phyloP scores from a whole-genome alignment of 2,329 filamentous ascomycete genomes.

The Colletotrichum tropicicola region DNA sequence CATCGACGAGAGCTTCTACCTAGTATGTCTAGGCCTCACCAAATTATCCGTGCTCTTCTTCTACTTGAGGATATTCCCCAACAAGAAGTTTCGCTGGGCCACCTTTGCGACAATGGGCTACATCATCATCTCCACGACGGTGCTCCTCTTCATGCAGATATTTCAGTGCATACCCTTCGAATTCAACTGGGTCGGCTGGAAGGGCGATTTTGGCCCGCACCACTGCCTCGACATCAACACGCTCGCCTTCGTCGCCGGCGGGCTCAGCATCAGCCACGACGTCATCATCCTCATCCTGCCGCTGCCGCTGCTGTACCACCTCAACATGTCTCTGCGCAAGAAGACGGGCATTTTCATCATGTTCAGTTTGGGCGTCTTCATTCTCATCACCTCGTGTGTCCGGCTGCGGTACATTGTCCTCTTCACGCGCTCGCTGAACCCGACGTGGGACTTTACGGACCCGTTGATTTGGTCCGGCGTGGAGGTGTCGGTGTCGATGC shows the following conservation, averaged over 20 bases:
- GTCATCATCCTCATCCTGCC: conserved; percentile 44
- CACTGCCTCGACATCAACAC: conserved; percentile 43
- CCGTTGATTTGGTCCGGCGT: conserved; percentile 53
- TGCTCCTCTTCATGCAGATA: conserved; percentile 43
- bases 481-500: conserved; percentile 51
- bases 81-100: conserved; percentile 37
- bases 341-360: conserved; percentile 42
- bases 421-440: conserved; percentile 45
- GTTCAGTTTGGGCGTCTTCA: conserved; percentile 48
- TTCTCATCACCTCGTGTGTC: conserved; percentile 44
- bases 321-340: conserved; percentile 38
- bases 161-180: conserved; percentile 46
- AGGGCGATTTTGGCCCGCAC: conserved; percentile 35
- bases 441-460: conserved; percentile 52
- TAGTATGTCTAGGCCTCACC: conserved; percentile 39
- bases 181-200: conserved; percentile 44
- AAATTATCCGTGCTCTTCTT: conserved; percentile 43
- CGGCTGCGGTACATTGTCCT: conserved; percentile 44
- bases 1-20: conserved; percentile 42
- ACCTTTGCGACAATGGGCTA: conserved; percentile 36
- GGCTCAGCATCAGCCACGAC: conserved; percentile 45
- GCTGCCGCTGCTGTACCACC: conserved; percentile 40
- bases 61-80: conserved; percentile 43
- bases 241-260: conserved; percentile 40
- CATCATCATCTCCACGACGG: conserved; percentile 35